Conservation (phyloP, 2,329 filamentous ascomycete species). For the Penicillium sp. region DNA sequence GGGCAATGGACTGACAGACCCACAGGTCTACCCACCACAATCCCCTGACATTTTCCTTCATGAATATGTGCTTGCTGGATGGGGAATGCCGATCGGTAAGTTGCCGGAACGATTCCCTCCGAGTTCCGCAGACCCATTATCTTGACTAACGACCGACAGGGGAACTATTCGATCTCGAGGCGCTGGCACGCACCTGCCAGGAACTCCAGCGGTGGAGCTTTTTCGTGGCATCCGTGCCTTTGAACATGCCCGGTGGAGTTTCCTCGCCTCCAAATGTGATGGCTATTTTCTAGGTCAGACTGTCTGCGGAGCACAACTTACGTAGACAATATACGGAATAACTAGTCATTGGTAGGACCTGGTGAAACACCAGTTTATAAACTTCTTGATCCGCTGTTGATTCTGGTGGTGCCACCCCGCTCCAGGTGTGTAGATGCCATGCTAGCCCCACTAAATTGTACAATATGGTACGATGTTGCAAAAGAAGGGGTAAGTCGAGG, state of each 20-base stretch:
- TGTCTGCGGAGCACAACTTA: not conserved
- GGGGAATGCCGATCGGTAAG: slow-evolving; percentile 44
- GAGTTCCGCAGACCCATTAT: not conserved
- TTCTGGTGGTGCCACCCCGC: not conserved
- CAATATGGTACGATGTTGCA: not conserved
- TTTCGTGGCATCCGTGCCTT: slow-evolving; percentile 43
- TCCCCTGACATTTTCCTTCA: slow-evolving; percentile 36
- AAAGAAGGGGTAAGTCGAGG: not conserved
- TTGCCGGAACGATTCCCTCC: slow-evolving; percentile 4
- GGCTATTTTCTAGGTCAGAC: slow-evolving; percentile 36
- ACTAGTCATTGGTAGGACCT: not conserved
- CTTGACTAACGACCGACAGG: slow-evolving; percentile 22
- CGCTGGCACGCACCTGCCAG: slow-evolving; percentile 30
- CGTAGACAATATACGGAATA: not conserved
- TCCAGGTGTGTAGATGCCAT: not conserved
- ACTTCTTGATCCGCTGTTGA: not conserved
- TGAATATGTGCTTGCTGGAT: slow-evolving; percentile 44
- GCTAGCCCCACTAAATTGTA: not conserved
- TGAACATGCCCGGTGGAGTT: slow-evolving; percentile 44
- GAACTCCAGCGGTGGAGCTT: slow-evolving; percentile 41
- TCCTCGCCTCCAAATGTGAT: slow-evolving; percentile 41
- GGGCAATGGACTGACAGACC: slow-evolving; percentile 1
- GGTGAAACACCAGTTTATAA: not conserved
- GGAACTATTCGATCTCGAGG: slow-evolving; percentile 42
- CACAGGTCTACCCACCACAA: slow-evolving; percentile 37